Base-by-base conservation (phyloP, 225 moss, liverwort and hornwort genomes). In the Marchantia paleacea region DNA sequence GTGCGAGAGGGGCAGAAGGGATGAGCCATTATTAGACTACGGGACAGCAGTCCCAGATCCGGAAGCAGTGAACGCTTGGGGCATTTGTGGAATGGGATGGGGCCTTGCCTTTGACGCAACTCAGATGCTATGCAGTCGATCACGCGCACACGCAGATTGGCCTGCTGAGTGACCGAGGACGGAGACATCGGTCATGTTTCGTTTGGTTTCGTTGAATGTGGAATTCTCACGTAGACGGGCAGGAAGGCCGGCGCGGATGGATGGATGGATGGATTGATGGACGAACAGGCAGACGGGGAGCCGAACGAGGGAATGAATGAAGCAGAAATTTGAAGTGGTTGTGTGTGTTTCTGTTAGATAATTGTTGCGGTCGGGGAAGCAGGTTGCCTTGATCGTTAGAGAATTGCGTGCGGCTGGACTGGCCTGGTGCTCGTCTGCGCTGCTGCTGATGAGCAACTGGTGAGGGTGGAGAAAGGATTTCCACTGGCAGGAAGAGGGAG, bases 281-380 rank as follows among this genome's bases (percentile, higher is more conserved):
- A 39, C 39, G 47, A 13, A 28, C 19, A 7, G 15, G 39, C 31
- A n/a, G 10, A 72, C 24, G n/a, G 10, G 52, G 50, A 24, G 48
- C 24, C 24, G 72, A 52, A n/a, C 50, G 20, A 52, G 8, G 51
- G 31, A 51, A 52, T 52, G 72, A 72, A n/a, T 10, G n/a, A 22
- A 22, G 8, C 50, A 72, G 51, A 52, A n/a, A 72, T 72, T 72
- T 72, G 72, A 72, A 52, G 13, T 7, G 28, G 55, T 72, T 73
- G 29, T 13, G 12, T 73, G 12, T 55, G 51, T 55, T 54, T 25
- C 11, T 26, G 14, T 30, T 68, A 1, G 12, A 68, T 13, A 24
- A 29, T 29, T 15, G 12, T 68, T 68, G 68, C 30, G 16, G 53
- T 9, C 53, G 12, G 31, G 76, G 26, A 9, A 58, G 39, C 10